phyloP scores from a whole-genome alignment of 2,329 filamentous ascomycete species.

The Elsinoe arachidis region DNA sequence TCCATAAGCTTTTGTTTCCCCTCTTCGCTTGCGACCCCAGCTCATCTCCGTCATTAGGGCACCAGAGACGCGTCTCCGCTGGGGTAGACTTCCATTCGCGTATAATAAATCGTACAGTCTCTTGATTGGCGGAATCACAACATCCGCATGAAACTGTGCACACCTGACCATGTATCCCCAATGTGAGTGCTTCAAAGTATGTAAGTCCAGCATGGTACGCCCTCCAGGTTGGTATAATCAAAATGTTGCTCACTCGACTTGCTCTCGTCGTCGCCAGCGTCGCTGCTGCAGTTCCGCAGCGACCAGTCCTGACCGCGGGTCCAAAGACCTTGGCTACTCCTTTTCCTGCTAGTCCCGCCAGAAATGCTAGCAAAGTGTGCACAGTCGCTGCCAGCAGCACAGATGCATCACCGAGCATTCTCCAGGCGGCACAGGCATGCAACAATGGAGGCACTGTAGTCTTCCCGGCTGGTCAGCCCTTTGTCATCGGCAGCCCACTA shows the following conservation, averaged over 20 bases:
- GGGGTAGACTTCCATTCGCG: not conserved
- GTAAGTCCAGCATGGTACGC: too few relatives aligned
- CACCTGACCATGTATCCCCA: too few relatives aligned
- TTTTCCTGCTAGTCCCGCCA: not conserved
- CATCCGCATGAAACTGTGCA: not conserved
- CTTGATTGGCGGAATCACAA: not conserved
- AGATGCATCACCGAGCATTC: conserved; percentile 45
- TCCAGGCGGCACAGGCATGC: conserved; percentile 49
- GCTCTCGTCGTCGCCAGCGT: not conserved
- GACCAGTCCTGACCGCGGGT: not conserved
- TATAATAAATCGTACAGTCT: not conserved
- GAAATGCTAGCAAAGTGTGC: not conserved
- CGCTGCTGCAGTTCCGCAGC: not conserved
- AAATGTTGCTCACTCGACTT: not conserved
- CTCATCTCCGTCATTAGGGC: too few relatives aligned
- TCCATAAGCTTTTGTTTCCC: not conserved
- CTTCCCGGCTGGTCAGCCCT: conserved; percentile 46
- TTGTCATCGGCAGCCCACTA: conserved; percentile 55
- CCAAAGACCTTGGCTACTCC: not conserved
- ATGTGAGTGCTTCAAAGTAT: not conserved
- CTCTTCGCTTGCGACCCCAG: not conserved
- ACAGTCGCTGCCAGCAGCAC: conserved; percentile 25
- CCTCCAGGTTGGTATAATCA: not conserved
- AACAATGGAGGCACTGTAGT: conserved; percentile 56
- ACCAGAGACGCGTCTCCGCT: not conserved